Base-by-base conservation (phyloP, 345 rosid genomes). In the Chamaenerion angustifolium region DNA sequence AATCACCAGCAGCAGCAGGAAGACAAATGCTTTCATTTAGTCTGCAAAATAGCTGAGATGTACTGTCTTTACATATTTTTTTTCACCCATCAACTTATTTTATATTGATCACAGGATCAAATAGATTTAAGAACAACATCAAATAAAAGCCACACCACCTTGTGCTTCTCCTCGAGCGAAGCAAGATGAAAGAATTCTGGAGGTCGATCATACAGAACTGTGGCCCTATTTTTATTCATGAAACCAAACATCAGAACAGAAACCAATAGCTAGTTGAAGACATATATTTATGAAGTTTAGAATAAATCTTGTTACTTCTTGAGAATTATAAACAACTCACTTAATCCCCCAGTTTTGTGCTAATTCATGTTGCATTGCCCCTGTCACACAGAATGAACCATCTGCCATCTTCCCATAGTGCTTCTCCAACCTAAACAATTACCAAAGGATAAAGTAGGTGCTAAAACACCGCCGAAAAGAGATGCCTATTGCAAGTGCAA, bases 301-400 rank as follows among this genome's bases (percentile, higher is more conserved):
- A 16, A 4, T 10, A 57, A 49, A 59, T 56, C 23, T 4, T 65
- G 40, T 31, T 49, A 19, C 60, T 45, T 50, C 43, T 57, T 51
- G 42, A 66, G 69, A 40, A 15, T 57, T 52, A 60, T 57, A 65
- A 54, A 3, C 54, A 52, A 64, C 86, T 76, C 69, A 86, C 98
- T 71, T 82, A 51, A 92, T 86, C 72, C 83, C 96, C 98, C 96
- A 92, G 57, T 83, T 87, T 62, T 92, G 95, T 46, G 80, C 80
- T 68, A 92, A 68, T 57, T 92, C 98, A 69, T 86, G 95, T 69
- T 92, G 96, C 98, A 92, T 92, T 63, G 96, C 96, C 56, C 57
- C 73, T 15, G 96, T 92, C 53, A 87, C 98, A 60, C 98, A 92
- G 8, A 87, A 65, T 25, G 96, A 63, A 66, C 93, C 95, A 13